Percentiles rank a stretch among this genome's conserved stretches.
phyloP scores from a whole-genome alignment of 208 protist species.

The Trypanosoma melophagium region DNA sequence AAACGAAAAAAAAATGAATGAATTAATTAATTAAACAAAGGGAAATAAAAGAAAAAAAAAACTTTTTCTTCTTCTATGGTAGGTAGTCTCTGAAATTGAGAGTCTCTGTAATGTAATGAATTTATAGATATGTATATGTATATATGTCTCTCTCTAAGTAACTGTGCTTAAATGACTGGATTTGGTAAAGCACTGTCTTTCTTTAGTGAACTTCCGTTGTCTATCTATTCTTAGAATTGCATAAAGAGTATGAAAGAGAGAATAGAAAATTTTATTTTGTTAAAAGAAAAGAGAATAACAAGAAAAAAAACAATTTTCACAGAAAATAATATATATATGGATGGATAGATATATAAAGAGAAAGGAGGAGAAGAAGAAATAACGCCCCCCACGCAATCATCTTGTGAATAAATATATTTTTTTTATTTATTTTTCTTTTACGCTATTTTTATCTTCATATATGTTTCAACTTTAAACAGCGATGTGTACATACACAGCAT shows the following conservation, averaged over 20 bases:
- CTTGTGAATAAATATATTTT: background rate
- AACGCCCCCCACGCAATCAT: too few species aligned
- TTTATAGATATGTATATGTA: slow-evolving; percentile 12
- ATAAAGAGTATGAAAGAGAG: too few species aligned
- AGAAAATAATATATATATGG: too few species aligned
- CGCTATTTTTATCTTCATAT: background rate
- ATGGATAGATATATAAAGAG: too few species aligned
- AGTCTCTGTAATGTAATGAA: too few species aligned
- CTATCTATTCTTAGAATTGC: too few species aligned
- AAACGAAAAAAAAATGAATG: background rate
- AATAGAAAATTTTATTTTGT: too few species aligned
- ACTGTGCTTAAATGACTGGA: background rate
- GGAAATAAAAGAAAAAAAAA: background rate
- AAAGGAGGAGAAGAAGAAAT: too few species aligned
- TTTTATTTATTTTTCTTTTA: background rate
- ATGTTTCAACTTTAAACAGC: background rate
- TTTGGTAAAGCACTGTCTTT: too few species aligned
- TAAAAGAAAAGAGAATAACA: too few species aligned
- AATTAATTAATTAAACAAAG: background rate
- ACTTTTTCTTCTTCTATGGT: slow-evolving; percentile 17
- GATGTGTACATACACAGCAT: background rate
- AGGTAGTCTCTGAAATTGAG: slow-evolving; percentile 8
- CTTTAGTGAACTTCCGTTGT: too few species aligned
- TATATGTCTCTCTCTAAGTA: background rate
- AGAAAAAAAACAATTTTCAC: too few species aligned